A percentile compares a stretch with the other conserved stretches of the same genome.
Conservation (phyloP, 129 eudicot genomes). For the Rutidosis leptorrhynchoides region DNA sequence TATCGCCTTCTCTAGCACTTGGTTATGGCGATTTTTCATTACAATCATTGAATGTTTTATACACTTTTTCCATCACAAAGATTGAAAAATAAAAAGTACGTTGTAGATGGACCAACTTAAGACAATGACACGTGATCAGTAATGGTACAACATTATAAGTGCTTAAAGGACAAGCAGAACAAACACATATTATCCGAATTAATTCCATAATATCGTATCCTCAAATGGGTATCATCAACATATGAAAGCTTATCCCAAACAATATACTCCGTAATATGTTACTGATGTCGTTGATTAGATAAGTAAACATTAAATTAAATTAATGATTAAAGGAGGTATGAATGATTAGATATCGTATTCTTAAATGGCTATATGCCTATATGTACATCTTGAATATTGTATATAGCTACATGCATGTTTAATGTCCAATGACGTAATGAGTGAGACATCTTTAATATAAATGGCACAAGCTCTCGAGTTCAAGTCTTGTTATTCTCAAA, state of each 20-base stretch:
- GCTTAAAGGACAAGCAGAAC: slow-evolving; percentile 33
- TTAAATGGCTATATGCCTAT: no score
- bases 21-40: no score
- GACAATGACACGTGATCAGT: slow-evolving; percentile 41
- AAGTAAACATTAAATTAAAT: background rate
- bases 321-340: no score
- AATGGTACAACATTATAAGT: slow-evolving; percentile 35
- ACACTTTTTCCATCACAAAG: slow-evolving; percentile 4
- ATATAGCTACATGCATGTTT: no score
- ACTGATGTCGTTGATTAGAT: background rate
- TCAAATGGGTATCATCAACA: background rate
- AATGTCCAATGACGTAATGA: no score
- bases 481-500: no score
- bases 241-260: slow-evolving; percentile 4
- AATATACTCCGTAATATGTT: background rate
- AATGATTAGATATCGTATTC: no score
- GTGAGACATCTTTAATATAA: no score
- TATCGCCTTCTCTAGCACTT: no score
- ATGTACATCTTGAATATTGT: background rate
- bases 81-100: slow-evolving; percentile 14
- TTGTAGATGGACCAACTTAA: slow-evolving; percentile 29
- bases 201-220: slow-evolving; percentile 25
- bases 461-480: no score
- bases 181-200: slow-evolving; percentile 26
- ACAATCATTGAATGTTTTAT: background rate